A percentile compares a stretch with the other conserved stretches of the same genome.
Evolutionary conservation across 108 stramenopile species (phyloP).

Genomic region (Skeletonema grethae): DNA sequence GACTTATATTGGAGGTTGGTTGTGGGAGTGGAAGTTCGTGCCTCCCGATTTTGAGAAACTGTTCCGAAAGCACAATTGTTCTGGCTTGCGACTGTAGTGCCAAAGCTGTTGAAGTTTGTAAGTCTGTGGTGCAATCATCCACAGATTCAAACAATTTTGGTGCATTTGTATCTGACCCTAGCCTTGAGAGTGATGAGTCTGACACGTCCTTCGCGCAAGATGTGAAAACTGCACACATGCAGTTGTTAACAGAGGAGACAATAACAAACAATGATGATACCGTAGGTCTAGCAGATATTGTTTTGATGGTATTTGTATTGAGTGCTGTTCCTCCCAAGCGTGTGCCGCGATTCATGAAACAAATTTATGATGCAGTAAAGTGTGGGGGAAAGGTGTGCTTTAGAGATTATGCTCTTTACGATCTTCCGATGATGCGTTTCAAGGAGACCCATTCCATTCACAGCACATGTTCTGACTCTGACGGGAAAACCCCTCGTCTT

Average conservation of each 20-base stretch:
- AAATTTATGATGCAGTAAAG: constrained; percentile 13
- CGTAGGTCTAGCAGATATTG: constrained; percentile 27
- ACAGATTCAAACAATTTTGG: constrained; percentile 9
- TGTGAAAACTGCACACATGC: constrained; percentile 13
- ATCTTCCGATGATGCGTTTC: constrained; percentile 53
- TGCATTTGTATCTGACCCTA: constrained; percentile 31
- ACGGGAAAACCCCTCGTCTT: constrained; percentile 10
- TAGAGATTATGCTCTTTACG: constrained; percentile 45
- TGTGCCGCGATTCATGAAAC: constrained; percentile 16
- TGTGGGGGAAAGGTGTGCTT: constrained; percentile 43
- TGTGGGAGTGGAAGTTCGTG: constrained; percentile 51
- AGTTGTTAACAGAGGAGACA: not conserved
- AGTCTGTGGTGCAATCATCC: not conserved
- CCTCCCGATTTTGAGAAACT: constrained; percentile 28
- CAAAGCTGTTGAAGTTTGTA: constrained; percentile 15
- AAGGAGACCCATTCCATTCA: not conserved
- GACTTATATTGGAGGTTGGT: constrained; percentile 38
- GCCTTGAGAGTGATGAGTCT: constrained; percentile 16
- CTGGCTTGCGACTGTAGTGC: constrained; percentile 35
- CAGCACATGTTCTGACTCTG: constrained; percentile 7
- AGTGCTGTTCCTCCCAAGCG: constrained; percentile 35
- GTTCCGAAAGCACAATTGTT: constrained; percentile 3
- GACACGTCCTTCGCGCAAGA: constrained; percentile 13
- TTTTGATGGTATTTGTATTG: constrained; percentile 42
- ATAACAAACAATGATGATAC: not conserved